Evolutionary conservation across 2,329 filamentous ascomycete species (phyloP).

Genomic region (Clarireedia paspali): DNA sequence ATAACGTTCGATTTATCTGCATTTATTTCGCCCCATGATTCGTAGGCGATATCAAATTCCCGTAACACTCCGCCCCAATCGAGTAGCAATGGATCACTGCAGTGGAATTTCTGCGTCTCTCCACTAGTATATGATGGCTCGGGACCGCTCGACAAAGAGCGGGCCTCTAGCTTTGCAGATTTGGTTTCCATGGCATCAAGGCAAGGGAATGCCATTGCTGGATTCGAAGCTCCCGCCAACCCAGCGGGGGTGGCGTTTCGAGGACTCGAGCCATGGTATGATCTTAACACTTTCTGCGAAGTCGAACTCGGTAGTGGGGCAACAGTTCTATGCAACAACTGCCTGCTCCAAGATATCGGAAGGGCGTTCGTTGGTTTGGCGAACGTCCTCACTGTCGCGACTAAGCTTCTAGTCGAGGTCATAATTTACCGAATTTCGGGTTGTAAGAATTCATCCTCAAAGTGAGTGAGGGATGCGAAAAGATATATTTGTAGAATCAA

Average conservation of each 20-base stretch:
- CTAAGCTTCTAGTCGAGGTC: slow-evolving; percentile 20
- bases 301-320: slow-evolving; percentile 1
- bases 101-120: slow-evolving; percentile 71
- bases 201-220: slow-evolving; percentile 82
- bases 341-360: slow-evolving; percentile 13
- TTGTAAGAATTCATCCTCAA: neutral
- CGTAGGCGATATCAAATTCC: slow-evolving; percentile 85
- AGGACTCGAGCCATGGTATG: slow-evolving; percentile 19
- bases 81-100: slow-evolving; percentile 64
- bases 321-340: slow-evolving; percentile 12
- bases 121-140: slow-evolving; percentile 93
- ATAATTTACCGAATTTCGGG: slow-evolving; percentile 11
- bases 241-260: slow-evolving; percentile 14
- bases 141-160: slow-evolving; percentile 66
- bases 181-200: slow-evolving; percentile 76
- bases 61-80: slow-evolving; percentile 94
- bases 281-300: slow-evolving; percentile 11
- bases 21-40: slow-evolving; percentile 83
- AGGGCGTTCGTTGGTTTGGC: slow-evolving; percentile 11
- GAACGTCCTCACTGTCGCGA: slow-evolving; percentile 17
- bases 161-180: slow-evolving; percentile 63
- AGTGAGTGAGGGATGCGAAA: neutral
- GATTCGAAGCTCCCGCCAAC: slow-evolving; percentile 54
- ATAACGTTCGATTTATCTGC: slow-evolving; percentile 79
- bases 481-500: slow-evolving; percentile 3